Percentiles rank a stretch among this genome's conserved stretches.
These are phyloP conservation scores for Croton setiger DNA, from an alignment of 441 rosid species.

Conservation along the genomic window DNA sequence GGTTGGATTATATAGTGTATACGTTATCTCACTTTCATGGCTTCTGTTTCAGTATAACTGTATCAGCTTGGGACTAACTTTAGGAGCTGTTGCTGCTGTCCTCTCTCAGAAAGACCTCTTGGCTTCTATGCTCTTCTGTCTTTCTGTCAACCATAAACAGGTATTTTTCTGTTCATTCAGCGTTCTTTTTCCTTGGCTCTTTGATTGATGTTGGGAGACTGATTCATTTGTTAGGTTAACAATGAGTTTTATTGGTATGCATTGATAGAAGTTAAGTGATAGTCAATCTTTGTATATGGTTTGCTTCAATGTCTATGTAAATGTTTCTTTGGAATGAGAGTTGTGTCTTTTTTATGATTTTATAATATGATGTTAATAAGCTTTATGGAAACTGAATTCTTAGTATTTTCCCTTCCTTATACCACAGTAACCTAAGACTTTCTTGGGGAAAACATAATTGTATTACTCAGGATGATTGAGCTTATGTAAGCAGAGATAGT, in stretches of 20 bases:
- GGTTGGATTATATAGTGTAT: conserved; percentile 7
- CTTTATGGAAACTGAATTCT: not conserved
- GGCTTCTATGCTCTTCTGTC: conserved; percentile 66
- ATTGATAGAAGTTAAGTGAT: not conserved
- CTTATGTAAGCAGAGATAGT: not conserved
- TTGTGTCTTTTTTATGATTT: not conserved
- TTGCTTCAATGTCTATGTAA: not conserved
- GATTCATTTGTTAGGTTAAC: conserved; percentile 1
- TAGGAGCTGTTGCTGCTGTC: conserved; percentile 74
- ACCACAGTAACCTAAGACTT: not conserved
- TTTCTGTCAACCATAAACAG: conserved; percentile 95
- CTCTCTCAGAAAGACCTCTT: conserved; percentile 60
- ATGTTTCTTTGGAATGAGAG: not conserved
- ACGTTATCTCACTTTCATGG: conserved; percentile 14
- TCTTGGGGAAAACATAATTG: not conserved
- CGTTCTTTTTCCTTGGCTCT: not conserved
- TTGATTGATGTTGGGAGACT: not conserved
- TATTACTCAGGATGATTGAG: not conserved
- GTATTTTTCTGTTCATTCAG: conserved; percentile 29
- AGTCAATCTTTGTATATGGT: no score
- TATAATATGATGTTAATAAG: not conserved
- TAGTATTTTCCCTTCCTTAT: not conserved
- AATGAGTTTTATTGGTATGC: not conserved
- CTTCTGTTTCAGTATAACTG: conserved; percentile 67
- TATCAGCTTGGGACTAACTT: conserved; percentile 82